Percentiles rank a stretch among this genome's conserved stretches.
These are phyloP conservation scores for Mycosphaerelloides madeirae DNA, from an alignment of 2,329 filamentous ascomycete genomes.

Conservation along the genomic window DNA sequence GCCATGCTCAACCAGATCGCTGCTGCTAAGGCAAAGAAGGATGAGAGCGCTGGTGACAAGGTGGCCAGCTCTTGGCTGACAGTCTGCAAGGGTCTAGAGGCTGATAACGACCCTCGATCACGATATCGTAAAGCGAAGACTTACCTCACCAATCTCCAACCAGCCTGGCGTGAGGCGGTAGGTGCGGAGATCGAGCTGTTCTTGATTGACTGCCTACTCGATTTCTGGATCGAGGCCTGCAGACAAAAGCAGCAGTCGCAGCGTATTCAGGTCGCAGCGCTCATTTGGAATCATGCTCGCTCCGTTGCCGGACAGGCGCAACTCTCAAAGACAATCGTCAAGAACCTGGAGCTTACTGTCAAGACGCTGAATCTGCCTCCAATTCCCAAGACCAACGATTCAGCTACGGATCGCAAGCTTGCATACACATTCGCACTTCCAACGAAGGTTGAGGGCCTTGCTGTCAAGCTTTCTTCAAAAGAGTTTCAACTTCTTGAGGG, in stretches of 20 bases:
- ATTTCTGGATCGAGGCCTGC: conserved; percentile 45
- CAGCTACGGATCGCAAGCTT: conserved; percentile 29
- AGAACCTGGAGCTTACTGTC: conserved; percentile 34
- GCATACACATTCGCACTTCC: conserved; percentile 42
- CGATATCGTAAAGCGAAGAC: conserved; percentile 49
- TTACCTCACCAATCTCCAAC: conserved; percentile 43
- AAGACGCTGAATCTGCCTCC: conserved; percentile 39
- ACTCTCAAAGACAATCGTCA: conserved; percentile 40
- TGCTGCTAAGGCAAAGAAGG: conserved; percentile 38
- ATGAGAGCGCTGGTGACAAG: conserved; percentile 37
- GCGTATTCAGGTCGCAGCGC: conserved; percentile 41
- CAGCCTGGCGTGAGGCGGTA: conserved; percentile 37
- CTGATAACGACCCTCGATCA: conserved; percentile 39
- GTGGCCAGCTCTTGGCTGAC: conserved; percentile 44
- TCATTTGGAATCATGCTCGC: conserved; percentile 44
- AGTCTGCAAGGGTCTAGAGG: conserved; percentile 45
- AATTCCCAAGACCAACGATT: conserved; percentile 23
- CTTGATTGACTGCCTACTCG: conserved; percentile 46
- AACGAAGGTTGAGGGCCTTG: conserved; percentile 25
- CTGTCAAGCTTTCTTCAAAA: conserved; percentile 38
- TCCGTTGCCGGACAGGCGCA: conserved; percentile 36
- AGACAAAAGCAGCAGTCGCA: conserved; percentile 30
- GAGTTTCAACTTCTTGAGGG: conserved; percentile 65
- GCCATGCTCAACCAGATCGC: conserved; percentile 42
- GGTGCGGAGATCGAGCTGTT: conserved; percentile 47